Evolutionary conservation across 805 yeast genomes (phyloP).

Genomic region (Kregervanrija fluxuum): DNA sequence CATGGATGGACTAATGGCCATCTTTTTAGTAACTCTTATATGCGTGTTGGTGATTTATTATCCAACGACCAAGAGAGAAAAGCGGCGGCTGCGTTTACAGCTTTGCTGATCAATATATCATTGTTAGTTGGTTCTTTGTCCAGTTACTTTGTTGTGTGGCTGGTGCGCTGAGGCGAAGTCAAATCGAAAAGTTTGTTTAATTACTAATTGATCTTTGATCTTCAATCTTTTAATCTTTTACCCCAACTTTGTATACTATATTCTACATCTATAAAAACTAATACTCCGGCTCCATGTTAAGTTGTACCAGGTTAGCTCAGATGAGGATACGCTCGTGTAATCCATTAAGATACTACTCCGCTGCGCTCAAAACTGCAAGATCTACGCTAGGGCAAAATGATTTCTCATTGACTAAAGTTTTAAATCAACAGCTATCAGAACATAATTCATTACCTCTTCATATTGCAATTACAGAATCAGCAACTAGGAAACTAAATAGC

Average conservation of each 20-base stretch:
- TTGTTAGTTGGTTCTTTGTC: slow-evolving; percentile 70
- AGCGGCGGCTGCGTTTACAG: slow-evolving; percentile 93
- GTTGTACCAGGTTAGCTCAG: no score
- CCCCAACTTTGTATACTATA: no score
- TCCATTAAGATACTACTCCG: no score
- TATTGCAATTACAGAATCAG: slow-evolving; percentile 41
- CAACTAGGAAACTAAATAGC: slow-evolving; percentile 43
- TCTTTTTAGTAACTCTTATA: slow-evolving; percentile 65
- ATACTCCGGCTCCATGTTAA: no score
- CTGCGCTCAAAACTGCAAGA: no score
- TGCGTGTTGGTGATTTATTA: slow-evolving; percentile 22
- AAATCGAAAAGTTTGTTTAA: no score
- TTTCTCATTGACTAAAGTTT: slow-evolving; percentile 25
- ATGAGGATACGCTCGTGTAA: no score
- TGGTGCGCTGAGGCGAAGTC: background rate
- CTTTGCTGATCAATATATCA: slow-evolving; percentile 71
- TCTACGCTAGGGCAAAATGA: slow-evolving; percentile 10
- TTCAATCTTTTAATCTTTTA: no score
- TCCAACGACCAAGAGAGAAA: slow-evolving; percentile 56
- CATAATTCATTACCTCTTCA: slow-evolving; percentile 30
- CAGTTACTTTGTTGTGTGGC: slow-evolving; percentile 56
- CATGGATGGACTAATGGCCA: slow-evolving; percentile 92
- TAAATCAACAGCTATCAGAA: slow-evolving; percentile 27
- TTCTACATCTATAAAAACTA: no score
- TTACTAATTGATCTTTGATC: no score